A percentile compares a stretch with the other conserved stretches of the same genome.
phyloP scores from a whole-genome alignment of 768 basidiomycete species.

The Crucibulum laeve region DNA sequence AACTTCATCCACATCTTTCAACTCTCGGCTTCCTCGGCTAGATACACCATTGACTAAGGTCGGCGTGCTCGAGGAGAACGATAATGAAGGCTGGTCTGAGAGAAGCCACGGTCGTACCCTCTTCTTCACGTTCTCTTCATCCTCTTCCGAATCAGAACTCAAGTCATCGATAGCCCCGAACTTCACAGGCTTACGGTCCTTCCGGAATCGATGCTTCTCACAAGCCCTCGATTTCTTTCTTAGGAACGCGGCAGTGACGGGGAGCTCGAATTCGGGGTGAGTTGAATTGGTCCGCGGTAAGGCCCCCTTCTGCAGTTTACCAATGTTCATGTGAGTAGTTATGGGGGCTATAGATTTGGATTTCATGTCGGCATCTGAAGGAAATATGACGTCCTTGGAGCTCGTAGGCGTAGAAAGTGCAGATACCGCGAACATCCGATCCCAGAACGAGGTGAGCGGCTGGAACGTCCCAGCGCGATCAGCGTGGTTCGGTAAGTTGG shows the following conservation, averaged over 20 bases:
- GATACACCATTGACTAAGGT: no score
- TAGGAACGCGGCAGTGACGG: background rate
- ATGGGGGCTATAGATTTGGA: no score
- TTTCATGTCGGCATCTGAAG: conserved; percentile 12
- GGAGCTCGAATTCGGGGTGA: no score
- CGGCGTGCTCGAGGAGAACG: background rate
- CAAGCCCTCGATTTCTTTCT: no score
- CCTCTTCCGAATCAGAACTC: conserved; percentile 28
- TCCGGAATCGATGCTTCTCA: no score
- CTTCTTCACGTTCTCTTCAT: no score
- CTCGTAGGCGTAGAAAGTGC: conserved; percentile 7
- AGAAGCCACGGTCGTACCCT: no score
- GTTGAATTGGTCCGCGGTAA: no score
- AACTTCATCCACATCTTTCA: background rate
- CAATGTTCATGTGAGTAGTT: no score
- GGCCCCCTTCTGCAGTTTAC: no score
- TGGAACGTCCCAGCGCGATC: conserved; percentile 55
- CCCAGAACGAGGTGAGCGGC: conserved; percentile 52
- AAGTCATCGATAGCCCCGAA: conserved; percentile 10
- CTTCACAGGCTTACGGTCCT: conserved; percentile 21
- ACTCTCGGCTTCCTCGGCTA: no score
- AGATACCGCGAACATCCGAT: conserved; percentile 33
- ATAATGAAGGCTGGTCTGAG: no score
- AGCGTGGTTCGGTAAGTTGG: conserved; percentile 47
- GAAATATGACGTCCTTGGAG: conserved; percentile 11